Evolutionary conservation across 768 basidiomycete species (phyloP).

Genomic region (Gymnopilus junonius): DNA sequence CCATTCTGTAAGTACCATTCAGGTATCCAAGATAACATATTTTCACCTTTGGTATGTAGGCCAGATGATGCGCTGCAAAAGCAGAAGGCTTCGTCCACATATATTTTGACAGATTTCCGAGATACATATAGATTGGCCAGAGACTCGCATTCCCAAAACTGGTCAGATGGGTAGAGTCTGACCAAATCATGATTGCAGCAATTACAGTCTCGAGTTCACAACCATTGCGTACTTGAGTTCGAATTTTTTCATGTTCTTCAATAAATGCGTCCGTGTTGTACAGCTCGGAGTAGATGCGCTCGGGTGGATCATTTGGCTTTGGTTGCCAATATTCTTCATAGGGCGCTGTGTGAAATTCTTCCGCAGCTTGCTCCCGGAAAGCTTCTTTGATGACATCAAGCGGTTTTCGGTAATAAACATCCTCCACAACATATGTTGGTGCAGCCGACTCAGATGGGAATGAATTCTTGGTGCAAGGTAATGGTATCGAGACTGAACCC

Average conservation of each 20-base stretch:
- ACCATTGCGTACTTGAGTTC: conserved; percentile 1
- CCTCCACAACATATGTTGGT: conserved; percentile 25
- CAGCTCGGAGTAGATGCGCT: conserved; percentile 21
- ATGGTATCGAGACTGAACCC: not conserved
- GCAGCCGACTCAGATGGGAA: conserved; percentile 19
- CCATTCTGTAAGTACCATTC: not conserved
- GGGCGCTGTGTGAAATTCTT: conserved; percentile 24
- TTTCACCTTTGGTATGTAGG: conserved; percentile 41
- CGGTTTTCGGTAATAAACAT: conserved; percentile 14
- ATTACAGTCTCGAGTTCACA: conserved; percentile 21
- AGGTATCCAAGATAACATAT: not conserved
- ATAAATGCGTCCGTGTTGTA: conserved; percentile 25
- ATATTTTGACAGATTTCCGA: conserved; percentile 48
- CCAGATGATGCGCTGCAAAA: conserved; percentile 39
- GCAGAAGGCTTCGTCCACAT: conserved; percentile 28
- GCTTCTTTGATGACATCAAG: conserved; percentile 13
- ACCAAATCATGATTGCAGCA: conserved; percentile 19
- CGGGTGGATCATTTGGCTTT: conserved; percentile 7
- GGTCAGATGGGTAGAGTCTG: conserved; percentile 24
- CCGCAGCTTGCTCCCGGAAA: conserved; percentile 6
- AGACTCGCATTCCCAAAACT: conserved; percentile 35
- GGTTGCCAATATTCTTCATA: conserved; percentile 31
- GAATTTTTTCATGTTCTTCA: conserved; percentile 17
- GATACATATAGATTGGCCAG: conserved; percentile 46
- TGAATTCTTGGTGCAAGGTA: not conserved